phyloP scores from a whole-genome alignment of 2,329 filamentous ascomycete genomes.

The Chrysosporium queenslandicum region DNA sequence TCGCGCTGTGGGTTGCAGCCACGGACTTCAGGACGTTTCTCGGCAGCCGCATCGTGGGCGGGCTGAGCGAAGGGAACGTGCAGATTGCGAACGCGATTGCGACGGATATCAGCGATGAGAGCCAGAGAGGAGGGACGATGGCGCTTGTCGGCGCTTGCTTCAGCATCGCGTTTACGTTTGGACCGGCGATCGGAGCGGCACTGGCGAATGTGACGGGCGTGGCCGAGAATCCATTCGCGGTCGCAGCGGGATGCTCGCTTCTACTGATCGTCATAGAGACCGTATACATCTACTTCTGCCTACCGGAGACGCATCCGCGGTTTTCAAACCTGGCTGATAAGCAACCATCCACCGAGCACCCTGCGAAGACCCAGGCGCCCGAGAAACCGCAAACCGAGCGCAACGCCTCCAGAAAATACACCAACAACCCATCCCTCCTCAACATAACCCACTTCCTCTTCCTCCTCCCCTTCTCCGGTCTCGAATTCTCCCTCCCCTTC shows the following conservation, averaged over 20 bases:
- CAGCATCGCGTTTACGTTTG: slow-evolving; percentile 93
- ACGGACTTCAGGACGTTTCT: slow-evolving; percentile 94
- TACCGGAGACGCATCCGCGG: slow-evolving; percentile 70
- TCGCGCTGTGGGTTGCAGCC: slow-evolving; percentile 86
- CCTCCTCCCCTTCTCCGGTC: slow-evolving; percentile 91
- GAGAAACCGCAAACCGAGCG: slow-evolving; percentile 8
- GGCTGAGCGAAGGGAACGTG: slow-evolving; percentile 91
- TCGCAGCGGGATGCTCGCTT: slow-evolving; percentile 79
- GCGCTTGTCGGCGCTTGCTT: slow-evolving; percentile 94
- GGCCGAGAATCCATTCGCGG: slow-evolving; percentile 83
- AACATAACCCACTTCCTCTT: slow-evolving; percentile 83
- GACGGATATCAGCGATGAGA: slow-evolving; percentile 84
- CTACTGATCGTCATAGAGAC: slow-evolving; percentile 79
- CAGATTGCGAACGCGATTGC: slow-evolving; percentile 94
- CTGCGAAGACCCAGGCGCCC: neutral
- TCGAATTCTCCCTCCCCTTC: slow-evolving; percentile 96
- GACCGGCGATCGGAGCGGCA: slow-evolving; percentile 81
- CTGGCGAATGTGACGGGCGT: slow-evolving; percentile 68
- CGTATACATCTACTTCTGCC: slow-evolving; percentile 67
- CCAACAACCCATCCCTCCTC: slow-evolving; percentile 73
- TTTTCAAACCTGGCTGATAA: slow-evolving; percentile 41
- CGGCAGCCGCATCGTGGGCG: slow-evolving; percentile 83
- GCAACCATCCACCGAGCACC: slow-evolving; percentile 10
- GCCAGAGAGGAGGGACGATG: slow-evolving; percentile 81
- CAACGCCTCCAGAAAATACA: slow-evolving; percentile 41